Evolutionary conservation across 2,329 filamentous ascomycete genomes (phyloP).

Genomic region (Reticulascus tulasneorum): DNA sequence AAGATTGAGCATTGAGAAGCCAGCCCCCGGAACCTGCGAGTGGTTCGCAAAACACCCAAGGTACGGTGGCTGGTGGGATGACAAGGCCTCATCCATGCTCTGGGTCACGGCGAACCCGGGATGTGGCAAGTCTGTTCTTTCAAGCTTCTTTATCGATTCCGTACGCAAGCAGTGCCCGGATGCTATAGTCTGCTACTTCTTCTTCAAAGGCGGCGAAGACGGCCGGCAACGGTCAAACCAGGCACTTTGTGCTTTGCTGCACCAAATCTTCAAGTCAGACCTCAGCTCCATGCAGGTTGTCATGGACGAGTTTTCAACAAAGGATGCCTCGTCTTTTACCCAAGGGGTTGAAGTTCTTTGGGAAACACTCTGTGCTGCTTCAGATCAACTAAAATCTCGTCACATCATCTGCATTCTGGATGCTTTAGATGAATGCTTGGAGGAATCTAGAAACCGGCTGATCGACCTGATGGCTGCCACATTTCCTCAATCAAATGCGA

Average conservation of each 20-base stretch:
- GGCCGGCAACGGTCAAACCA: not conserved
- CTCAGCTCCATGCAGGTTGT: not conserved
- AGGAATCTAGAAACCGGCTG: not conserved
- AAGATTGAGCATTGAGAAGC: conserved; percentile 4
- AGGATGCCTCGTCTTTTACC: too few relatives aligned
- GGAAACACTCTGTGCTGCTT: not conserved
- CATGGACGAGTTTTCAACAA: not conserved
- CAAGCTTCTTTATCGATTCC: conserved; percentile 3
- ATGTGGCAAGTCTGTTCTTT: conserved; percentile 7
- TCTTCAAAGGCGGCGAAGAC: conserved; percentile 9
- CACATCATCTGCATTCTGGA: conserved; percentile 7
- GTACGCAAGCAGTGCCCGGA: not conserved
- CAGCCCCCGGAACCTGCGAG: conserved; percentile 5
- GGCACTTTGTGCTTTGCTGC: conserved; percentile 5
- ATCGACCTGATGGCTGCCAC: not conserved
- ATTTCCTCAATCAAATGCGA: not conserved
- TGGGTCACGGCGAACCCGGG: conserved; percentile 8
- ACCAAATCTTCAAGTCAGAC: not conserved
- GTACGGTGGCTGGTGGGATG: conserved; percentile 2
- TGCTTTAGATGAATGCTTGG: conserved; percentile 8
- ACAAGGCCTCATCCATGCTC: not conserved
- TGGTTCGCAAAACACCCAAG: conserved; percentile 1
- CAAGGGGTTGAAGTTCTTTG: not conserved
- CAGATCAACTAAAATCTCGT: fast-evolving
- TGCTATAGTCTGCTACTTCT: conserved; percentile 7